phyloP scores from a whole-genome alignment of 805 yeast species.

The Metschnikowia cubensis region DNA sequence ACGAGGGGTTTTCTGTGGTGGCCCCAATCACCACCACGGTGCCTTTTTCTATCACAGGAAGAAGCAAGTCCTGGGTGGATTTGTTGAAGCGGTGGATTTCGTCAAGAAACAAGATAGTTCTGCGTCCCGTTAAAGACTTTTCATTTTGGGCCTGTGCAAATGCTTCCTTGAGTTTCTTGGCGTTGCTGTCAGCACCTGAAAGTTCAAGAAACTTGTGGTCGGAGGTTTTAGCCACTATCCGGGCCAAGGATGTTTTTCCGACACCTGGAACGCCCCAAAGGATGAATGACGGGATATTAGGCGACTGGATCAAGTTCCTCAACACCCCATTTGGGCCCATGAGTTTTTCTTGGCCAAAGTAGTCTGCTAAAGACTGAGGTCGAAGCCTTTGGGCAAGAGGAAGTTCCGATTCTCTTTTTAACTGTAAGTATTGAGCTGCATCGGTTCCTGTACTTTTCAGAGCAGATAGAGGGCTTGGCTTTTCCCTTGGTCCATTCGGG shows the following conservation, averaged over 20 bases:
- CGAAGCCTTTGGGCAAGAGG: slow-evolving; percentile 42
- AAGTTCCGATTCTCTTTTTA: slow-evolving; percentile 20
- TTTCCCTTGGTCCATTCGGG: no score
- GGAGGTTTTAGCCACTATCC: slow-evolving; percentile 34
- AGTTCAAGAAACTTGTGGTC: slow-evolving; percentile 35
- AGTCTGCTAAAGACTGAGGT: slow-evolving; percentile 36
- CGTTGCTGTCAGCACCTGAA: slow-evolving; percentile 37
- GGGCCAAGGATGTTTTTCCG: slow-evolving; percentile 41
- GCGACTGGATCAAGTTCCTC: slow-evolving; percentile 31
- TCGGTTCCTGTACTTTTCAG: background rate
- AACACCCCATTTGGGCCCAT: slow-evolving; percentile 35
- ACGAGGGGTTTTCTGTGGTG: slow-evolving; percentile 63
- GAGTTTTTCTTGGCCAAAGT: slow-evolving; percentile 40
- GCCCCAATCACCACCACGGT: slow-evolving; percentile 40
- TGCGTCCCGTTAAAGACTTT: slow-evolving; percentile 28
- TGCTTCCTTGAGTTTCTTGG: slow-evolving; percentile 33
- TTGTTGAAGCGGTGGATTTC: slow-evolving; percentile 44
- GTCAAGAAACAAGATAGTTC: slow-evolving; percentile 35
- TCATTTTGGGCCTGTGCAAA: slow-evolving; percentile 38
- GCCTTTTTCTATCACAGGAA: slow-evolving; percentile 42
- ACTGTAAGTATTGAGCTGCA: slow-evolving; percentile 4
- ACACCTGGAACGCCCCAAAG: slow-evolving; percentile 46
- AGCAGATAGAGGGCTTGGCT: no score
- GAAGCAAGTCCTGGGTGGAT: slow-evolving; percentile 39
- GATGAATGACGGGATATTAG: slow-evolving; percentile 37